Percentiles rank a stretch among this genome's conserved stretches.
These are phyloP conservation scores for Trametes maxima DNA, from an alignment of 768 basidiomycete species.

Conservation along the genomic window DNA sequence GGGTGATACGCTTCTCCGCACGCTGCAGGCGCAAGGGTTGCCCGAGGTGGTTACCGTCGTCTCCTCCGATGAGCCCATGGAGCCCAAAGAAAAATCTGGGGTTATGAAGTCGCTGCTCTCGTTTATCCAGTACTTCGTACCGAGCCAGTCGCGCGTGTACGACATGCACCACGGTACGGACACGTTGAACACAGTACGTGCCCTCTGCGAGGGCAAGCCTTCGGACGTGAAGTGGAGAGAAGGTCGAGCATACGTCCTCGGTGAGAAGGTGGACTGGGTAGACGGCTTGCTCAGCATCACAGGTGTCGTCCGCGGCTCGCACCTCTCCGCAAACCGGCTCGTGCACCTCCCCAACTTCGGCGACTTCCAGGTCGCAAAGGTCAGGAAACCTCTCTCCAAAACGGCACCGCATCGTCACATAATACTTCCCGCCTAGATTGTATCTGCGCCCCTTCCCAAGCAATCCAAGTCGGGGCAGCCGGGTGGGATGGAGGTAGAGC, in stretches of 20 bases:
- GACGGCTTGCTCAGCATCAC: constrained; percentile 73
- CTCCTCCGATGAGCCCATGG: constrained; percentile 49
- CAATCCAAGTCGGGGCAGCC: constrained; percentile 38
- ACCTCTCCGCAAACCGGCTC: constrained; percentile 79
- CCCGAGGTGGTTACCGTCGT: constrained; percentile 81
- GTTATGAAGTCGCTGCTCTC: constrained; percentile 89
- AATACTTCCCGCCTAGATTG: constrained; percentile 52
- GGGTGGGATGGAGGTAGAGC: constrained; percentile 68
- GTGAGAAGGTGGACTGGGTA: constrained; percentile 64
- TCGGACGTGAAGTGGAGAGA: constrained; percentile 81
- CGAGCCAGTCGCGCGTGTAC: constrained; percentile 73
- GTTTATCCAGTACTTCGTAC: constrained; percentile 95
- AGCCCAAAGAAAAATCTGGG: constrained; percentile 62
- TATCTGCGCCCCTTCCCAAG: constrained; percentile 59
- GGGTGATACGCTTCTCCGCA: constrained; percentile 87
- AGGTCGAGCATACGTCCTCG: constrained; percentile 75
- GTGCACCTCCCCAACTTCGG: constrained; percentile 87
- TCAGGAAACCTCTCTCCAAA: constrained; percentile 36
- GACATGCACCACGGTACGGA: constrained; percentile 71
- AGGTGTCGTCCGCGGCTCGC: constrained; percentile 80
- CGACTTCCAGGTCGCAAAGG: constrained; percentile 85
- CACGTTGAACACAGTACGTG: constrained; percentile 68
- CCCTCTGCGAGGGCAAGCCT: constrained; percentile 85
- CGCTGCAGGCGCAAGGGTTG: constrained; percentile 88
- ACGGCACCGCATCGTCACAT: not conserved